phyloP scores from a whole-genome alignment of 1,139 yeast species.

The Blastobotrys ciferrii region DNA sequence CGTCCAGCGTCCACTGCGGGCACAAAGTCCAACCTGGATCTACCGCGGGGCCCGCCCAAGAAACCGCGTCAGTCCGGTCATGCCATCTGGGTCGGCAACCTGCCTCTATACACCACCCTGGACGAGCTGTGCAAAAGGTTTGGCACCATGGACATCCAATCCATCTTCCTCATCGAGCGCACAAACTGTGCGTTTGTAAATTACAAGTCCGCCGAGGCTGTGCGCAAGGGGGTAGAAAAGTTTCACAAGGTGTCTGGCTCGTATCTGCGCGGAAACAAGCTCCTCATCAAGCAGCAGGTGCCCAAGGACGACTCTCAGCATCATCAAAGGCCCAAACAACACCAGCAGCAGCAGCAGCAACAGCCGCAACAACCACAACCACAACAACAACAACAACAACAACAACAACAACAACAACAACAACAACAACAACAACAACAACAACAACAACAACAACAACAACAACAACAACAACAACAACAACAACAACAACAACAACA shows the following conservation, averaged over 20 bases:
- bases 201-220: slow-evolving; percentile 32
- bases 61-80: slow-evolving; percentile 40
- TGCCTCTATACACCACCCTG: slow-evolving; percentile 37
- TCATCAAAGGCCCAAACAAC: neutral
- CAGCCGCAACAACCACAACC: no score
- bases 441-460: neutral
- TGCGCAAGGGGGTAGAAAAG: slow-evolving; percentile 31
- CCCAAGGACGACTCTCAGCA: neutral
- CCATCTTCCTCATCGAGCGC: slow-evolving; percentile 39
- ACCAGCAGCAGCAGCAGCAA: neutral
- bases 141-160: slow-evolving; percentile 38
- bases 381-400: no score
- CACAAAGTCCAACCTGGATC: neutral
- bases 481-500: neutral
- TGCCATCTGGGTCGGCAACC: slow-evolving; percentile 45
- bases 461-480: neutral
- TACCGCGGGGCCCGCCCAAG: slow-evolving; percentile 33
- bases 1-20: no score
- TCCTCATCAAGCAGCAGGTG: slow-evolving; percentile 32
- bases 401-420: neutral
- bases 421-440: neutral
- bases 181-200: slow-evolving; percentile 44
- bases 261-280: slow-evolving; percentile 33
- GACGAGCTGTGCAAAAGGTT: slow-evolving; percentile 37
- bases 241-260: slow-evolving; percentile 31